Conservation (phyloP, 148 eudicot species). For the Polygonum maritimum region DNA sequence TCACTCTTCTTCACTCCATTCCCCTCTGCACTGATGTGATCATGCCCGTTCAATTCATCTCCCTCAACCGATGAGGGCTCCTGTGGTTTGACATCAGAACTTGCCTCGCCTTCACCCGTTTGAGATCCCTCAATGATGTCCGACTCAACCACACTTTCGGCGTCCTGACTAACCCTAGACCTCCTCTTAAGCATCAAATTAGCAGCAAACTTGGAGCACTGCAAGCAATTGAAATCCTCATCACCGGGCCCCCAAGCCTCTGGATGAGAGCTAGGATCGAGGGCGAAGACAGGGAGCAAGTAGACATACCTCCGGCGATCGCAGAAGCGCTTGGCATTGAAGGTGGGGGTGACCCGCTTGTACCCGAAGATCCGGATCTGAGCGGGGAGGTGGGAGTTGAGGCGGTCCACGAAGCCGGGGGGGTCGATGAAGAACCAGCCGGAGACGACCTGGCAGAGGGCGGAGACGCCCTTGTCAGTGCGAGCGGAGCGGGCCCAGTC, state of each 20-base stretch:
- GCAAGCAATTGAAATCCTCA: constrained; percentile 63
- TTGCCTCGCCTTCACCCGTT: neutral
- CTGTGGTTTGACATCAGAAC: neutral
- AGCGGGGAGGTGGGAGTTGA: constrained; percentile 34
- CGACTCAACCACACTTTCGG: neutral
- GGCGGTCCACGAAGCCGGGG: constrained; percentile 54
- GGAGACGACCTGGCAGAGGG: constrained; percentile 89
- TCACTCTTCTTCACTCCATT: constrained; percentile 19
- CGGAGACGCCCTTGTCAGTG: constrained; percentile 90
- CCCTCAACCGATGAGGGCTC: neutral
- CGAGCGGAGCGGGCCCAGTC: constrained; percentile 95
- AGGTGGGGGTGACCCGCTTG: constrained; percentile 53
- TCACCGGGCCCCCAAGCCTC: constrained; percentile 66
- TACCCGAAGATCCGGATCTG: constrained; percentile 76
- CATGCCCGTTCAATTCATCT: neutral
- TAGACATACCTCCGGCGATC: constrained; percentile 82
- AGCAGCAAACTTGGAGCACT: constrained; percentile 71
- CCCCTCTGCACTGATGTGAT: constrained; percentile 9
- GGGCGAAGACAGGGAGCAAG: constrained; percentile 80
- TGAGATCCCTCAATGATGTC: neutral
- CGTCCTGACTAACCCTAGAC: neutral
- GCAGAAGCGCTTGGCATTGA: constrained; percentile 74
- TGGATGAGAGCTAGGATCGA: constrained; percentile 57
- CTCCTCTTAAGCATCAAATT: constrained; percentile 36
- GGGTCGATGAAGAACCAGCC: constrained; percentile 82